A percentile compares a stretch with the other conserved stretches of the same genome.
Evolutionary conservation across 345 rosid species (phyloP).

Genomic region (Draba incana): DNA sequence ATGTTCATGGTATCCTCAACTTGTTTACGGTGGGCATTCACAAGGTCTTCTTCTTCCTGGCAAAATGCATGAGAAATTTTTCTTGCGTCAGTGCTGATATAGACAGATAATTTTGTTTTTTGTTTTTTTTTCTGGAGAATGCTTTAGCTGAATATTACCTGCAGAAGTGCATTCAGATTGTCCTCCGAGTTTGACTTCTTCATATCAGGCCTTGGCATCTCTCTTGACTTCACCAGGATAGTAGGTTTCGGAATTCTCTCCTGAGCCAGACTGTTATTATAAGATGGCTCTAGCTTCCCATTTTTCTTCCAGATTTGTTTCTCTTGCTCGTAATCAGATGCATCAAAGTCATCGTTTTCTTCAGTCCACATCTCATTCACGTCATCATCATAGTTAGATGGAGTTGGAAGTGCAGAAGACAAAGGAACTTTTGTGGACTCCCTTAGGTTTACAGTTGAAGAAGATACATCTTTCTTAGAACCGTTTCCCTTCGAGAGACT

Average conservation of each 20-base stretch:
- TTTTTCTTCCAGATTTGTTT: slow-evolving; percentile 70
- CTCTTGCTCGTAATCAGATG: slow-evolving; percentile 75
- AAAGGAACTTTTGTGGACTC: slow-evolving; percentile 73
- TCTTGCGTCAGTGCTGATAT: slow-evolving; percentile 13
- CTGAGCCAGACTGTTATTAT: slow-evolving; percentile 48
- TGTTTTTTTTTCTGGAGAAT: neutral
- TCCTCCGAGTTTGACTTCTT: slow-evolving; percentile 66
- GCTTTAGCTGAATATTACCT: slow-evolving; percentile 48
- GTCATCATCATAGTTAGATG: slow-evolving; percentile 69
- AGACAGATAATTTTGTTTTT: neutral
- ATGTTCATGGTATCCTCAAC: slow-evolving; percentile 97
- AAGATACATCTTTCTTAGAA: slow-evolving; percentile 76
- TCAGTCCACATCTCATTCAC: slow-evolving; percentile 76
- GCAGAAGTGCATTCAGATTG: slow-evolving; percentile 75
- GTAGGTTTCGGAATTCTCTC: slow-evolving; percentile 61
- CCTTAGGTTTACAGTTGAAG: slow-evolving; percentile 72
- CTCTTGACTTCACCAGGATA: slow-evolving; percentile 49
- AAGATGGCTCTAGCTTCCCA: slow-evolving; percentile 59
- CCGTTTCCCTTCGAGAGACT: slow-evolving; percentile 92
- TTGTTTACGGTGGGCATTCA: slow-evolving; percentile 90
- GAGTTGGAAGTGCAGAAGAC: slow-evolving; percentile 60
- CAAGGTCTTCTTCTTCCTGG: slow-evolving; percentile 98
- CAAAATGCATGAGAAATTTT: slow-evolving; percentile 27
- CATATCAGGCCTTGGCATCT: slow-evolving; percentile 54
- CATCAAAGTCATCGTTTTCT: slow-evolving; percentile 75